phyloP scores from a whole-genome alignment of 1,139 yeast genomes.

The Saccharomycopsis hybrid region DNA sequence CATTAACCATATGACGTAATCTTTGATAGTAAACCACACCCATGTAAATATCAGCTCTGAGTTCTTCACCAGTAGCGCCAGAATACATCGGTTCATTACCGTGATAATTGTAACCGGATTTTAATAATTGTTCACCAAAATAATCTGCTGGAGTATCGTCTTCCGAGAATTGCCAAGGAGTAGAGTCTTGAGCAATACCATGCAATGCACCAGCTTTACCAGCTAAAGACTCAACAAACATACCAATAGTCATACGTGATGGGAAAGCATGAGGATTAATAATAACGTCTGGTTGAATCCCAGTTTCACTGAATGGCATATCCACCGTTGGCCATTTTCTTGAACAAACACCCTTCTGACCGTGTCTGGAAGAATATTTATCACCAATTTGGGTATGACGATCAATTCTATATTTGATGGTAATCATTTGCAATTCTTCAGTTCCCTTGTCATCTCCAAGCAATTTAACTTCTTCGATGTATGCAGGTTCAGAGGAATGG shows the following conservation, averaged over 20 bases:
- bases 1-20: constrained; percentile 98
- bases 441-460: constrained; percentile 79
- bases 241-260: constrained; percentile 99
- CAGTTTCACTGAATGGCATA: constrained; percentile 94
- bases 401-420: constrained; percentile 85
- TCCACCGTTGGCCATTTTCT: constrained; percentile 97
- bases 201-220: constrained; percentile 92
- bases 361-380: constrained; percentile 96
- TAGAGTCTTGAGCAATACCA: constrained; percentile 95
- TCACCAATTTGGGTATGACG: constrained; percentile 96
- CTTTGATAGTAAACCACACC: constrained; percentile 98
- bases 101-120: constrained; percentile 93
- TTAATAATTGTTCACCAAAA: constrained; percentile 84
- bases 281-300: constrained; percentile 95
- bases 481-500: constrained; percentile 92
- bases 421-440: constrained; percentile 74
- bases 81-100: constrained; percentile 98
- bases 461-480: constrained; percentile 89
- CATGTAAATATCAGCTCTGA: constrained; percentile 77
- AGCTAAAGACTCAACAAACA: constrained; percentile 97
- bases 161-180: constrained; percentile 94
- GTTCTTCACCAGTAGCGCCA: constrained; percentile 98
- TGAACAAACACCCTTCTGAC: constrained; percentile 99
- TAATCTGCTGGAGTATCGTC: constrained; percentile 94
- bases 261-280: constrained; percentile 99